Conservation (phyloP, 768 basidiomycete genomes). For the Lentinula boryana region DNA sequence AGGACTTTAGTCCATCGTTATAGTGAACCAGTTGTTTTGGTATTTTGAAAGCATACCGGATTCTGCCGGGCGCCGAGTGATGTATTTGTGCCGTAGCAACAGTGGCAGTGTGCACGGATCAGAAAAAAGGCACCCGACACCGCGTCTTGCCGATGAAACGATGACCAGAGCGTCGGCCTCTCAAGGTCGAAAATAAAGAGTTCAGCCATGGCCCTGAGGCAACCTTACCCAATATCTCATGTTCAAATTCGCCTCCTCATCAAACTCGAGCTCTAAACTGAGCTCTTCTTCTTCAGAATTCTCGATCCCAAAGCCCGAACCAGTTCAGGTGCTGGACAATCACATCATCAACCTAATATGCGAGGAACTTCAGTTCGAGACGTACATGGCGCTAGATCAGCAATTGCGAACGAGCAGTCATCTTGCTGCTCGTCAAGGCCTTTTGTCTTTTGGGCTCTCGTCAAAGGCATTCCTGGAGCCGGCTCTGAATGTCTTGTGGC, state of each 20-base stretch:
- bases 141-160: neutral
- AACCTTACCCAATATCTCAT: neutral
- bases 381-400: constrained; percentile 3
- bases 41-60: too few relatives aligned
- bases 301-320: neutral
- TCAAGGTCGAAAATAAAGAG: neutral
- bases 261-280: neutral
- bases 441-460: neutral
- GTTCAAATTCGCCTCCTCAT: neutral
- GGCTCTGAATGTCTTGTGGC: constrained; percentile 3
- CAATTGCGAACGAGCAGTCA: neutral
- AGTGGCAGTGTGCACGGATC: neutral
- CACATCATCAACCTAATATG: neutral
- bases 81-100: neutral
- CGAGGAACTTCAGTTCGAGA: neutral
- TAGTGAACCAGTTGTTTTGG: too few relatives aligned
- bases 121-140: neutral
- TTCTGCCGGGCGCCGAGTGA: neutral
- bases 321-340: neutral
- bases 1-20: too few relatives aligned
- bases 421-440: constrained; percentile 1
- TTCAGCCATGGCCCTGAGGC: neutral
- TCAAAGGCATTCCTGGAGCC: constrained; percentile 1
- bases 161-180: neutral
- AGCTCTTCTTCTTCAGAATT: neutral